These are phyloP conservation scores for Dothideomycetes sp. DNA, from an alignment of 2,329 filamentous ascomycete genomes.

Conservation along the genomic window DNA sequence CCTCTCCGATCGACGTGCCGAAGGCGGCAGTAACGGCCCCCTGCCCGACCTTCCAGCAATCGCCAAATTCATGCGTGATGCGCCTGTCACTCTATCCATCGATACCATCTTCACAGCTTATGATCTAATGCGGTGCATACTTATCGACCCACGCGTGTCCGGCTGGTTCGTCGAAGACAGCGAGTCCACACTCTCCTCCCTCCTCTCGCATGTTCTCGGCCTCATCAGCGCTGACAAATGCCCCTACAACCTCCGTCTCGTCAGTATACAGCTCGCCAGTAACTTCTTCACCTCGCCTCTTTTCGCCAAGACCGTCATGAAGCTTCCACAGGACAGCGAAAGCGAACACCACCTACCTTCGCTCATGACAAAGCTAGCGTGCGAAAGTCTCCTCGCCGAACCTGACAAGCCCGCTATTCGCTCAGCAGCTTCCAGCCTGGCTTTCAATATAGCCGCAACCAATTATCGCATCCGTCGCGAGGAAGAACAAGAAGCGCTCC, in stretches of 20 bases:
- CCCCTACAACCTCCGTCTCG: constrained; percentile 73
- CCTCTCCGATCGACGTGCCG: constrained; percentile 49
- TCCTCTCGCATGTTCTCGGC: constrained; percentile 47
- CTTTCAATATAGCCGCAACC: constrained; percentile 68
- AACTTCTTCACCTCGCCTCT: constrained; percentile 73
- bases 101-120: constrained; percentile 68
- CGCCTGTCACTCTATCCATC: constrained; percentile 41
- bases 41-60: constrained; percentile 62
- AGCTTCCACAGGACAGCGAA: constrained; percentile 23
- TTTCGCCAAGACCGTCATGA: constrained; percentile 41
- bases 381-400: constrained; percentile 63
- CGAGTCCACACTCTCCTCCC: constrained; percentile 48
- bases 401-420: constrained; percentile 61
- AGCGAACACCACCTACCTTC: constrained; percentile 22
- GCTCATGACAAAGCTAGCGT: constrained; percentile 57
- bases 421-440: constrained; percentile 69
- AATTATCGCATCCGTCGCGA: constrained; percentile 56
- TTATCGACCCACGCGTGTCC: constrained; percentile 68
- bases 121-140: constrained; percentile 71
- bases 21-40: constrained; percentile 52
- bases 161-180: constrained; percentile 65
- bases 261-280: constrained; percentile 71
- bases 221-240: constrained; percentile 46
- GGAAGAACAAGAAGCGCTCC: constrained; percentile 46
- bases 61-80: constrained; percentile 47